Evolutionary conservation across 2,329 filamentous ascomycete species (phyloP).

Genomic region (Pseudogymnoascus sp.): DNA sequence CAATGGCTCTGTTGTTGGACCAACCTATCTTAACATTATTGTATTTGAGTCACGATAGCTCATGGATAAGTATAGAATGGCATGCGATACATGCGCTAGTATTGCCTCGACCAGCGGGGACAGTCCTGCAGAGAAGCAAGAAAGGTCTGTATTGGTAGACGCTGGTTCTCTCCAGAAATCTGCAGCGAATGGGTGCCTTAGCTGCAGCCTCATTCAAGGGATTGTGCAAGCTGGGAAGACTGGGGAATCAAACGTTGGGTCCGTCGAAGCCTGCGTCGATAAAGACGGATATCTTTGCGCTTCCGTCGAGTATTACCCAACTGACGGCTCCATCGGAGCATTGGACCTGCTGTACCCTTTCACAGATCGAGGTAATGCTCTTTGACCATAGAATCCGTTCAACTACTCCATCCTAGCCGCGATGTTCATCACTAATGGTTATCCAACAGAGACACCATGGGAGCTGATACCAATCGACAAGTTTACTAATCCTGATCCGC

Average conservation of each 20-base stretch:
- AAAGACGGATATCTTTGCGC: neutral
- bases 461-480: neutral
- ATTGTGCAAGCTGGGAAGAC: neutral
- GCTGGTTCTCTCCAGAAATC: neutral
- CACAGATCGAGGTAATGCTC: neutral
- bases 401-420: neutral
- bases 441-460: neutral
- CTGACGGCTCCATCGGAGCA: neutral
- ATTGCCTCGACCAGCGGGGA: neutral
- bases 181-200: neutral
- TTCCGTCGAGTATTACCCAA: neutral
- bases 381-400: neutral
- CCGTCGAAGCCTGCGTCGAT: neutral
- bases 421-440: neutral
- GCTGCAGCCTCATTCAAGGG: neutral
- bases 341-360: neutral
- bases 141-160: neutral
- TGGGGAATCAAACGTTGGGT: neutral
- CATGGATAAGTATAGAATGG: neutral
- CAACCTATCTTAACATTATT: neutral
- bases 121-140: neutral
- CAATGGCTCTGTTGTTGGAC: neutral
- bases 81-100: neutral
- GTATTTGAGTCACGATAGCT: neutral
- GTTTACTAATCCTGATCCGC: neutral